Conservation (phyloP, 140 eudicot species). For the Stevia rebaudiana region DNA sequence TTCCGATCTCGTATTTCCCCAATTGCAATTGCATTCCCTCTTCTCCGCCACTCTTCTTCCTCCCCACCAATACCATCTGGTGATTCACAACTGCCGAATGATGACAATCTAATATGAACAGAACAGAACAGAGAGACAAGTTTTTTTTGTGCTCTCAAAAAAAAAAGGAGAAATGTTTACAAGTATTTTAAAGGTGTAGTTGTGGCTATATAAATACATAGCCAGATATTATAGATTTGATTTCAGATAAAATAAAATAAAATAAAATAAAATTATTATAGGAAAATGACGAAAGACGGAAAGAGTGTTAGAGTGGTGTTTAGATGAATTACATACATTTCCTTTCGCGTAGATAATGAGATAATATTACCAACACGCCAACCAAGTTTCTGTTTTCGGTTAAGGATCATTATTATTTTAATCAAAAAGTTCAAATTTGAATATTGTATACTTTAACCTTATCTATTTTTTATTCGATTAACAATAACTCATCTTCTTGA, state of each 20-base stretch:
- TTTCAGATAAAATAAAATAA: background rate
- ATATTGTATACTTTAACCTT: background rate
- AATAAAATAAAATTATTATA: background rate
- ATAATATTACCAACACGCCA: constrained; percentile 28
- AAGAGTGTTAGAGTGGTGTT: too few species aligned
- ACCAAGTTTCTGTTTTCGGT: constrained; percentile 23
- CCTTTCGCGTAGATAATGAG: constrained; percentile 11
- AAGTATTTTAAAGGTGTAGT: background rate
- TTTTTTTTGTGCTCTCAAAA: too few species aligned
- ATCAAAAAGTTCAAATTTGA: background rate
- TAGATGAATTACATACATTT: background rate
- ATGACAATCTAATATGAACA: too few species aligned
- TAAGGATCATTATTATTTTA: constrained; percentile 4
- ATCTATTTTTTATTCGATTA: background rate
- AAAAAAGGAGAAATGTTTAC: background rate
- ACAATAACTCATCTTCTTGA: background rate
- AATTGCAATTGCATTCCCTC: constrained; percentile 72
- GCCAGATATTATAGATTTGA: constrained; percentile 8
- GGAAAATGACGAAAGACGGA: background rate
- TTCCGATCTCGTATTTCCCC: constrained; percentile 94
- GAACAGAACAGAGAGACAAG: too few species aligned
- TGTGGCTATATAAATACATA: constrained; percentile 15
- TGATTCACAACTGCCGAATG: background rate
- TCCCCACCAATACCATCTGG: constrained; percentile 35
- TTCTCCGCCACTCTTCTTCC: constrained; percentile 23